phyloP scores from a whole-genome alignment of 116 monocot species.

The Zostera marina region DNA sequence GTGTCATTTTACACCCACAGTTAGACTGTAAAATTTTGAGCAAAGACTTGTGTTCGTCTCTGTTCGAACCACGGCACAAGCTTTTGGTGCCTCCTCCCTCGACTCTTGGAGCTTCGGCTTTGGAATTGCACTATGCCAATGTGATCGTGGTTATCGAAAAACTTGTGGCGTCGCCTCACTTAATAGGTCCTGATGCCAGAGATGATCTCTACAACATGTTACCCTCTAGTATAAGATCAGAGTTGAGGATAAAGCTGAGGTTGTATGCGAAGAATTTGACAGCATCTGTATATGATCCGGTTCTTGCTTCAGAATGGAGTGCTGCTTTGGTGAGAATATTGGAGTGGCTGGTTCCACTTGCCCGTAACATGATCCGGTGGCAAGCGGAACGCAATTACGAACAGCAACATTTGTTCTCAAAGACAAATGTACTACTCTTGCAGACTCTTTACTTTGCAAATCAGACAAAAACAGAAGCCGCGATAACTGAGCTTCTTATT shows the following conservation, averaged over 20 bases:
- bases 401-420: conserved; percentile 25
- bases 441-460: conserved; percentile 76
- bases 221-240: conserved; percentile 31
- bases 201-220: conserved; percentile 74
- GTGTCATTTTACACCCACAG: neutral
- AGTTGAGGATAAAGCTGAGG: conserved; percentile 25
- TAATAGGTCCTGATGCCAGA: conserved; percentile 41
- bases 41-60: neutral
- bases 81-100: conserved; percentile 22
- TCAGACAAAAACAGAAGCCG: conserved; percentile 60
- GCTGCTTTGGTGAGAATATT: conserved; percentile 34
- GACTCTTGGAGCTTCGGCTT: conserved; percentile 45
- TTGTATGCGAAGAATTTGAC: neutral
- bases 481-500: conserved; percentile 67
- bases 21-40: neutral
- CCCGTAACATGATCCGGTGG: conserved; percentile 68
- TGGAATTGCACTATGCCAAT: conserved; percentile 67
- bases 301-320: conserved; percentile 22
- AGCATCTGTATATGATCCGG: conserved; percentile 1
- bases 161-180: conserved; percentile 34
- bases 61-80: conserved; percentile 18
- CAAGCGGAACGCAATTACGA: conserved; percentile 63
- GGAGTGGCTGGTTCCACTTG: conserved; percentile 69
- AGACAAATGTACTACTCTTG: conserved; percentile 35
- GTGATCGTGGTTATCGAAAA: conserved; percentile 61